Evolutionary conservation across 148 eudicot species (phyloP).

Genomic region (Chenopodium suecicum): DNA sequence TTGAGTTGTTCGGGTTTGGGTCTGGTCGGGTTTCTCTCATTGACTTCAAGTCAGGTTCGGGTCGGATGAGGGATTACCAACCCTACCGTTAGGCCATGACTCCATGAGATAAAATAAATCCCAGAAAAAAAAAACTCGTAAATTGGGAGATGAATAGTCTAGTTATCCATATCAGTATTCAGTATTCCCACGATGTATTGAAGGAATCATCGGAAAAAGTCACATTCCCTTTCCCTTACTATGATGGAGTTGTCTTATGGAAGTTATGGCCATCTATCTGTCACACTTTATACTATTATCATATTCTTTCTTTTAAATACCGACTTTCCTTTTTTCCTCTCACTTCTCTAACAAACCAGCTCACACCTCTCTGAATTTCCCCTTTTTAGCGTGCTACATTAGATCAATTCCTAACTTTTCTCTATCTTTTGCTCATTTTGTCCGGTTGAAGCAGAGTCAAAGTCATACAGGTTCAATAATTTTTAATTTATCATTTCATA

Average conservation of each 20-base stretch:
- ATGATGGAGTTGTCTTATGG: not conserved
- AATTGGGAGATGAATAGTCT: not conserved
- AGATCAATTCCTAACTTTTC: too few species aligned
- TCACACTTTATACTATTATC: not conserved
- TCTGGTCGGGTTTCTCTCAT: too few species aligned
- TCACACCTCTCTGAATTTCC: not conserved
- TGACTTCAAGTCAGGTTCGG: too few species aligned
- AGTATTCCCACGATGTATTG: not conserved
- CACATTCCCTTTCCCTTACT: not conserved
- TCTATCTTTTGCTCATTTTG: too few species aligned
- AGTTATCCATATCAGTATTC: not conserved
- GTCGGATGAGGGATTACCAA: too few species aligned
- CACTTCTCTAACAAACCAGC: not conserved
- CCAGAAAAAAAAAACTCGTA: too few species aligned
- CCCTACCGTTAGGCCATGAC: too few species aligned
- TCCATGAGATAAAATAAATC: too few species aligned
- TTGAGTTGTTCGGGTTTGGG: too few species aligned
- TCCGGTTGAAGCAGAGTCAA: not conserved
- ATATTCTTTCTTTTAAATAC: not conserved
- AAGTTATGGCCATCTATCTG: not conserved
- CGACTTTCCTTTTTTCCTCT: not conserved
- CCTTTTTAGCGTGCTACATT: too few species aligned
- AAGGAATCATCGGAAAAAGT: not conserved
- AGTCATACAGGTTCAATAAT: not conserved
- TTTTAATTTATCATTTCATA: too few species aligned